phyloP scores from a whole-genome alignment of 2,329 filamentous ascomycete species.

The Sordariomycetes sp. region DNA sequence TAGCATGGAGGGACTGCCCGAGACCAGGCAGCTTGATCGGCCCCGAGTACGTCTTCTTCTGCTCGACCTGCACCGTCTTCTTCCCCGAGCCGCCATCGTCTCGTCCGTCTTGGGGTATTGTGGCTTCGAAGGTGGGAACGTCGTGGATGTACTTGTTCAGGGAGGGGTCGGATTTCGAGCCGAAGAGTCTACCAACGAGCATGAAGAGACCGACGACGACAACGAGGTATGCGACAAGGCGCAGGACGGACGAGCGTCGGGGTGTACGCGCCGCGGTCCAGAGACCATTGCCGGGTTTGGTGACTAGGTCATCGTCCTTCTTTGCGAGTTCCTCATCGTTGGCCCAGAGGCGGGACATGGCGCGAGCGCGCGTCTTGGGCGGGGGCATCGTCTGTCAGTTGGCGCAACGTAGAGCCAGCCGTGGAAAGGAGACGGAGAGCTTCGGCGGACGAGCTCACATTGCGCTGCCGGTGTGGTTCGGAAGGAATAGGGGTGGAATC shows the following conservation, averaged over 20 bases:
- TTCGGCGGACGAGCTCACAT: no score
- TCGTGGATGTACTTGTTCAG: no score
- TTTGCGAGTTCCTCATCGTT: constrained; percentile 49
- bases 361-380: constrained; percentile 5
- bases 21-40: constrained; percentile 61
- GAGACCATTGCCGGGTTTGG: constrained; percentile 25
- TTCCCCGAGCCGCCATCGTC: background rate
- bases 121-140: no score
- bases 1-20: constrained; percentile 50
- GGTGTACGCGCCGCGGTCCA: constrained; percentile 27
- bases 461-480: no score
- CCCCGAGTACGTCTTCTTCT: constrained; percentile 52
- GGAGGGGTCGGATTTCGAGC: no score
- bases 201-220: constrained; percentile 27
- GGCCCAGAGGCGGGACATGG: constrained; percentile 30
- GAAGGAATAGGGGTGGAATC: no score
- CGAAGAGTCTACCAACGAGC: no score
- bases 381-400: background rate
- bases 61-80: constrained; percentile 6
- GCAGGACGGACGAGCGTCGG: constrained; percentile 43
- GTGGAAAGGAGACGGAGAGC: no score
- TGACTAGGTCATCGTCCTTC: constrained; percentile 45
- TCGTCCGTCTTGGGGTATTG: no score
- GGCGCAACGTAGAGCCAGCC: no score
- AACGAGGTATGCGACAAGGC: constrained; percentile 36